Percentiles rank a stretch among this genome's conserved stretches.
phyloP scores from a whole-genome alignment of 768 basidiomycete species.

The Amanita thiersii region DNA sequence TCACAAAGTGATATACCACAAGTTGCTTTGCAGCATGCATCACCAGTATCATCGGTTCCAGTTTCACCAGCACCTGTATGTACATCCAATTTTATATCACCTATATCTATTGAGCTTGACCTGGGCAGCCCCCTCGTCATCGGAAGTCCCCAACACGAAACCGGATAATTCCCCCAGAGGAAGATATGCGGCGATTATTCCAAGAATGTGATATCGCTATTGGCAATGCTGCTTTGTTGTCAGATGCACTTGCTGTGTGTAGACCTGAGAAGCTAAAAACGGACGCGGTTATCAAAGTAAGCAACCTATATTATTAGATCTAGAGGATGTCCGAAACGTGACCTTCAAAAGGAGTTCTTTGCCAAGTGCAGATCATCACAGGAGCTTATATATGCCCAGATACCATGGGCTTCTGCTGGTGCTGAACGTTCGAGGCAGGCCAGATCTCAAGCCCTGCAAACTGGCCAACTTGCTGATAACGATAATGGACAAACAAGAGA shows the following conservation, averaged over 20 bases:
- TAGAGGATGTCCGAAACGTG: not conserved
- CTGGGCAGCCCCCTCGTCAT: conserved; percentile 21
- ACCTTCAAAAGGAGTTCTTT: conserved; percentile 79
- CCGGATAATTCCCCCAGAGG: conserved; percentile 60
- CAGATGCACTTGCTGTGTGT: conserved; percentile 61
- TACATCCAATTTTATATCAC: conserved; percentile 7
- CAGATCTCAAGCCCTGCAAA: conserved; percentile 18
- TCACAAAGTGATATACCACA: conserved; percentile 30
- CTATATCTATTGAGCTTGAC: too few relatives aligned
- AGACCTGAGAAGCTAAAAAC: conserved; percentile 63
- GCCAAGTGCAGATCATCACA: conserved; percentile 72
- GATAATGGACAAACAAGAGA: conserved; percentile 40
- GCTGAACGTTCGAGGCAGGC: conserved; percentile 60
- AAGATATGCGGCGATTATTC: conserved; percentile 76
- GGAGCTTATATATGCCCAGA: conserved; percentile 80
- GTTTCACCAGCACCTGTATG: conserved; percentile 19
- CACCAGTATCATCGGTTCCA: conserved; percentile 17
- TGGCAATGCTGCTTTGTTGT: conserved; percentile 71
- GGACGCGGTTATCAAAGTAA: conserved; percentile 60
- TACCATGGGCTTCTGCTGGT: conserved; percentile 83
- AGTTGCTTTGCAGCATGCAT: conserved; percentile 27
- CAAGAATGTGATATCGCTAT: conserved; percentile 81
- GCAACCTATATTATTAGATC: conserved; percentile 14
- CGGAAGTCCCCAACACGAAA: conserved; percentile 30
- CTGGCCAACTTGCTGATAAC: conserved; percentile 21